Conservation (phyloP, 23 red algal species). For the Gracilaria caudata region DNA sequence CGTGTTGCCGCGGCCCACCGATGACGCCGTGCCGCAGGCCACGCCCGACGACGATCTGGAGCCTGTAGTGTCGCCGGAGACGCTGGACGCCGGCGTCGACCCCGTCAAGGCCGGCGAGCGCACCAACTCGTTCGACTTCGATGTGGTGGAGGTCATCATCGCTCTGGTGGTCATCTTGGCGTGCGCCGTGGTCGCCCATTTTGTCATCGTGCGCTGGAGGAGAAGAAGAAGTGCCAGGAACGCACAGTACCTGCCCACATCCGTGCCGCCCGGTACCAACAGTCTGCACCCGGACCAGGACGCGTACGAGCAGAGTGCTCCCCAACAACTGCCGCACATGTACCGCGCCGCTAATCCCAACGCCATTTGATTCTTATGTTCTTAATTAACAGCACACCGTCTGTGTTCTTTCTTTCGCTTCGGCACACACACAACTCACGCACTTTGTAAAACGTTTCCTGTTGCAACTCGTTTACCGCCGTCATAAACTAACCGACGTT, state of each 20-base stretch:
- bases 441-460: too few species aligned
- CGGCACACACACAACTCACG: too few species aligned
- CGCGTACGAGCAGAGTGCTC: neutral
- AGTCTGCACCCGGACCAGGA: constrained; percentile 12
- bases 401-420: neutral
- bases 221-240: constrained; percentile 1
- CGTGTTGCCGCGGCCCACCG: neutral
- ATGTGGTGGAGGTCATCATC: constrained; percentile 16
- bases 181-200: neutral
- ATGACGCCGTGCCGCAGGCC: neutral
- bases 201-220: constrained; percentile 10
- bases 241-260: constrained; percentile 13
- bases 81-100: neutral
- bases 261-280: constrained; percentile 19
- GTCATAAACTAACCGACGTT: too few species aligned
- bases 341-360: neutral
- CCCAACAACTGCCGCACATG: neutral
- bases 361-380: constrained; percentile 1
- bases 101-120: neutral
- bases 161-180: constrained; percentile 24
- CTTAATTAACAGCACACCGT: neutral
- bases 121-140: neutral
- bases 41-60: neutral
- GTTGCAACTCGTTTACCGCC: too few species aligned
- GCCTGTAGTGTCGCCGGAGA: neutral